Conservation (phyloP, 208 protist genomes). For the Borovskyia barvae region DNA sequence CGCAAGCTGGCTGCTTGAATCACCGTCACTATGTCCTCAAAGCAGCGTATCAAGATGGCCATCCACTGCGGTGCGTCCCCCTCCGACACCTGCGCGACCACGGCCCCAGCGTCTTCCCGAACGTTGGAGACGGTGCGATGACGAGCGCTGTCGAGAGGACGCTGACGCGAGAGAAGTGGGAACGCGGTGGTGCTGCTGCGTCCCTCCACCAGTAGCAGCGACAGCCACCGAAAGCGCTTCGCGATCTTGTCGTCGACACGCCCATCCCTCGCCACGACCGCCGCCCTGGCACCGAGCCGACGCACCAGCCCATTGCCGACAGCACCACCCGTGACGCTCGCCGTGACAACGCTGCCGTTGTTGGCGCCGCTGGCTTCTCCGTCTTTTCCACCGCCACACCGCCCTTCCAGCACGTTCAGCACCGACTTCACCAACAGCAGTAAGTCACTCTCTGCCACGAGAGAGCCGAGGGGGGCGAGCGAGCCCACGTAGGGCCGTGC, state of each 20-base stretch:
- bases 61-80: slow-evolving; percentile 13
- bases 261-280: slow-evolving; percentile 17
- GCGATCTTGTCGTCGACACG: slow-evolving; percentile 13
- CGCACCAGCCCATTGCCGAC: slow-evolving; percentile 1
- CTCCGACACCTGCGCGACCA: not conserved
- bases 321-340: too few species aligned
- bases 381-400: not conserved
- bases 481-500: slow-evolving; percentile 1
- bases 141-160: not conserved
- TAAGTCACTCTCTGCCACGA: slow-evolving; percentile 11
- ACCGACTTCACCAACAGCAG: slow-evolving; percentile 24
- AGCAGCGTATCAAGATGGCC: slow-evolving; percentile 3
- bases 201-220: slow-evolving; percentile 20
- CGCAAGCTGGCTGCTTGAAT: slow-evolving; percentile 24
- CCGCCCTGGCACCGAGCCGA: slow-evolving; percentile 18
- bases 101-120: not conserved
- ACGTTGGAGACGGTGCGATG: not conserved
- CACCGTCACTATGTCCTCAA: slow-evolving; percentile 16
- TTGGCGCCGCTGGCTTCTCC: not conserved
- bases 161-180: not conserved
- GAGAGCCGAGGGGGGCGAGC: slow-evolving; percentile 6
- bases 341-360: too few species aligned
- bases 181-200: not conserved
- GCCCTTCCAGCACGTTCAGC: slow-evolving; percentile 7
- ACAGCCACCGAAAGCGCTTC: slow-evolving; percentile 15